phyloP scores from a whole-genome alignment of 805 yeast species.

The Candida qinlingensis region DNA sequence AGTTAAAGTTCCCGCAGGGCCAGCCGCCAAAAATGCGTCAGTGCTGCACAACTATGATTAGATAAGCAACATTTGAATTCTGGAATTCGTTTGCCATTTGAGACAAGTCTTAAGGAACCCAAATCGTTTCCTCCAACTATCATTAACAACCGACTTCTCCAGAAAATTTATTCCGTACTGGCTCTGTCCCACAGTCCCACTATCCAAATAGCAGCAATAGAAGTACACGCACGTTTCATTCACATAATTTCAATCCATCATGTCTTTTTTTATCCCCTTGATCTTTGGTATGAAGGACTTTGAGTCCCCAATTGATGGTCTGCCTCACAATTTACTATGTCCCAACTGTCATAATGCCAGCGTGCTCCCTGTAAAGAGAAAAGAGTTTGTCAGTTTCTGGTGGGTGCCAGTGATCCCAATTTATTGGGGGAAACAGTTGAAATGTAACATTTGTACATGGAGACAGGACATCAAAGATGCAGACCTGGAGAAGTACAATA shows the following conservation, averaged over 20 bases:
- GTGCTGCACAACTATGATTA: too few species aligned
- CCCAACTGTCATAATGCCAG: constrained; percentile 53
- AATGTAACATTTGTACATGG: constrained; percentile 49
- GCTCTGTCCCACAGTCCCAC: too few species aligned
- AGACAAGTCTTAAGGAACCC: neutral
- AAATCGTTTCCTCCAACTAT: neutral
- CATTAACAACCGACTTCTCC: too few species aligned
- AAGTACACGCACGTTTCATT: too few species aligned
- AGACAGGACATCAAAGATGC: constrained; percentile 30
- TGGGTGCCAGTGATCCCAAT: constrained; percentile 49
- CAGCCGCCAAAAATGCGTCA: too few species aligned
- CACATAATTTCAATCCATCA: neutral
- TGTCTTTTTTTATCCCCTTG: constrained; percentile 13
- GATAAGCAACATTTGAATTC: too few species aligned
- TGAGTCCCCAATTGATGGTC: constrained; percentile 19
- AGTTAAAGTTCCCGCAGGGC: too few species aligned
- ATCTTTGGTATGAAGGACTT: constrained; percentile 30
- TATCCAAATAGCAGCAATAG: too few species aligned
- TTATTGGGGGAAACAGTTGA: constrained; percentile 43
- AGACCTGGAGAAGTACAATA: constrained; percentile 24
- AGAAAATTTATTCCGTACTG: too few species aligned
- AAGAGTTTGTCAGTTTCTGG: constrained; percentile 46
- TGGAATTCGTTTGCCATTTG: neutral
- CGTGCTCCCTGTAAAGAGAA: constrained; percentile 45
- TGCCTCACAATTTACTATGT: constrained; percentile 34